phyloP scores from a whole-genome alignment of 306 rosid species.

The Trifolium pratense region DNA sequence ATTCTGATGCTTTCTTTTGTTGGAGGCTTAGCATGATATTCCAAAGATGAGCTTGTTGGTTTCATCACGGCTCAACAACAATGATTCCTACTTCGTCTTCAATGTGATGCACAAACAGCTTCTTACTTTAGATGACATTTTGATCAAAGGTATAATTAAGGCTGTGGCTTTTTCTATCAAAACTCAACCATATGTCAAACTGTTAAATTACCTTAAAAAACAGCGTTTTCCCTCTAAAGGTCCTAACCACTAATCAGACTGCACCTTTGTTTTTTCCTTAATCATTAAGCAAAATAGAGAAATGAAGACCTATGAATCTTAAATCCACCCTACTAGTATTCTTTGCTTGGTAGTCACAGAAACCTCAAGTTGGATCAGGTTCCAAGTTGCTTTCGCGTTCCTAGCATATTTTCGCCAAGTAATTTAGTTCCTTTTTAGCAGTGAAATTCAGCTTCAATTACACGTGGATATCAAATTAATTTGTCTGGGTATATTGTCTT shows the following conservation, averaged over 20 bases:
- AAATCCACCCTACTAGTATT: constrained; percentile 21
- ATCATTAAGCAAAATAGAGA: constrained; percentile 4
- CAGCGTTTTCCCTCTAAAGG: background rate
- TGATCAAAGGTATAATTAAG: background rate
- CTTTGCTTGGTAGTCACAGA: constrained; percentile 40
- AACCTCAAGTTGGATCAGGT: constrained; percentile 21
- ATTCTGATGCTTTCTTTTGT: constrained; percentile 67
- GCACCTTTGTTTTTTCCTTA: background rate
- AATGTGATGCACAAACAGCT: constrained; percentile 2
- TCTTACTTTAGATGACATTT: constrained; percentile 27
- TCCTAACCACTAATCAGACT: background rate
- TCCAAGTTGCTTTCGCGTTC: constrained; percentile 27
- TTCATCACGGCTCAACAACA: constrained; percentile 30
- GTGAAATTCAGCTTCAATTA: background rate
- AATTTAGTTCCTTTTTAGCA: constrained; percentile 2
- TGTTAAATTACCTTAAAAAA: constrained; percentile 3
- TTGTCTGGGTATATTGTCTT: background rate
- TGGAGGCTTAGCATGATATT: constrained; percentile 55
- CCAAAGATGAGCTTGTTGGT: constrained; percentile 31
- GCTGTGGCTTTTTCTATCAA: background rate
- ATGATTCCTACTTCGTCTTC: constrained; percentile 29
- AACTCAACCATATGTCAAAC: background rate
- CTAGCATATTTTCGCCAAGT: background rate
- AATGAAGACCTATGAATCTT: constrained; percentile 13
- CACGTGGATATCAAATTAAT: background rate